These are phyloP conservation scores for Colletotrichum kahawae DNA, from an alignment of 2,329 filamentous ascomycete species.

Conservation along the genomic window DNA sequence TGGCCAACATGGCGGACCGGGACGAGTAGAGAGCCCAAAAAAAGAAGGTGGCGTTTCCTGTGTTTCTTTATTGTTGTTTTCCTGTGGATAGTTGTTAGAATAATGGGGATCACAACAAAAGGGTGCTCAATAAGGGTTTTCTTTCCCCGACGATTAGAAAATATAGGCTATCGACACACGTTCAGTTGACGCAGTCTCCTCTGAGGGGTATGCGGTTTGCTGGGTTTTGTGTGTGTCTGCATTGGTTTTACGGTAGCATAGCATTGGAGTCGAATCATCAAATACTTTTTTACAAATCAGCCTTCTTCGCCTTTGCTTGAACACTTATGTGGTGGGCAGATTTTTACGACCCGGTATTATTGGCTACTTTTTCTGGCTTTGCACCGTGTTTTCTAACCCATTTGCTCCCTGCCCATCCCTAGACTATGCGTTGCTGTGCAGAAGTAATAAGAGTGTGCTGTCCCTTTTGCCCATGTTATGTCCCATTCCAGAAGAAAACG, in stretches of 20 bases:
- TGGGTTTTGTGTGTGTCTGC: background rate
- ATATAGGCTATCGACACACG: background rate
- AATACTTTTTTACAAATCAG: background rate
- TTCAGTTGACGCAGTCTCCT: background rate
- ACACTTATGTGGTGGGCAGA: background rate
- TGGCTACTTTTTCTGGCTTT: background rate
- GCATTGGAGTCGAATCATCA: background rate
- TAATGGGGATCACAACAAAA: background rate
- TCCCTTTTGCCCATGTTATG: background rate
- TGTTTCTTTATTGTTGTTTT: background rate
- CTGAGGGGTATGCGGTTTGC: background rate
- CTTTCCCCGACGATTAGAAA: background rate
- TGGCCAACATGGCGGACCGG: conserved; percentile 54
- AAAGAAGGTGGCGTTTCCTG: background rate
- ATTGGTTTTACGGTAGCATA: background rate
- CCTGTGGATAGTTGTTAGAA: background rate
- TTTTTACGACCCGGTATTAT: background rate
- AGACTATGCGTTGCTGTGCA: background rate
- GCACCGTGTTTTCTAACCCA: background rate
- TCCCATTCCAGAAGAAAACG: background rate
- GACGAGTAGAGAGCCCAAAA: conserved; percentile 10
- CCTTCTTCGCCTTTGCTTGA: background rate
- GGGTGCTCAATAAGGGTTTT: background rate
- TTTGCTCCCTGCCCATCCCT: background rate
- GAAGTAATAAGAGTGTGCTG: background rate